A percentile compares a stretch with the other conserved stretches of the same genome.
These are phyloP conservation scores for Plantago ovata DNA, from an alignment of 257 asterid genomes.

Conservation along the genomic window DNA sequence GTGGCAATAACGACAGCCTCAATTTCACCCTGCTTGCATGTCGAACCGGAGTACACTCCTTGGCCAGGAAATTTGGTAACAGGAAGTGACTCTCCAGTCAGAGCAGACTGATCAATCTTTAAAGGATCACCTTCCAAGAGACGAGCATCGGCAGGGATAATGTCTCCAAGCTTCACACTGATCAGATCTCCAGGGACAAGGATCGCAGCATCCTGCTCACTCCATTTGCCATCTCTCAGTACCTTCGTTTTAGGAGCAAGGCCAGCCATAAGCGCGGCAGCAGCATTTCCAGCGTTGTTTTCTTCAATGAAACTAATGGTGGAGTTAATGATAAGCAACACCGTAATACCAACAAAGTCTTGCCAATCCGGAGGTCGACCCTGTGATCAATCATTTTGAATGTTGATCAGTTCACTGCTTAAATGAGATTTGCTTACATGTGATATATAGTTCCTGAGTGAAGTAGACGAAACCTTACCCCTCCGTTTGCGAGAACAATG, in stretches of 20 bases:
- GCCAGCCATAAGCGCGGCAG: slow-evolving; percentile 92
- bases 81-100: slow-evolving; percentile 86
- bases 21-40: slow-evolving; percentile 90
- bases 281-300: slow-evolving; percentile 86
- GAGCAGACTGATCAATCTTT: slow-evolving; percentile 83
- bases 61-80: slow-evolving; percentile 76
- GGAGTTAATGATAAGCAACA: slow-evolving; percentile 74
- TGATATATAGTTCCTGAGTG: neutral
- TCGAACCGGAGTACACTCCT: slow-evolving; percentile 84
- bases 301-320: slow-evolving; percentile 83
- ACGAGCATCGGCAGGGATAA: slow-evolving; percentile 91
- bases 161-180: slow-evolving; percentile 85
- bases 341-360: slow-evolving; percentile 65
- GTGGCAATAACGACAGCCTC: slow-evolving; percentile 92
- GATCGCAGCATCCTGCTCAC: slow-evolving; percentile 75
- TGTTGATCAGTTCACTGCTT: neutral
- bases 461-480: slow-evolving; percentile 31
- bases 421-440: neutral
- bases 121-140: slow-evolving; percentile 88
- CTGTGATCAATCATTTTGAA: slow-evolving; percentile 24
- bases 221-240: slow-evolving; percentile 87
- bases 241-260: slow-evolving; percentile 89
- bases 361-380: slow-evolving; percentile 82
- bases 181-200: slow-evolving; percentile 89
- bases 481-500: slow-evolving; percentile 66